Conservation (phyloP, 306 rosid species). For the Lathyrus tuberosus region DNA sequence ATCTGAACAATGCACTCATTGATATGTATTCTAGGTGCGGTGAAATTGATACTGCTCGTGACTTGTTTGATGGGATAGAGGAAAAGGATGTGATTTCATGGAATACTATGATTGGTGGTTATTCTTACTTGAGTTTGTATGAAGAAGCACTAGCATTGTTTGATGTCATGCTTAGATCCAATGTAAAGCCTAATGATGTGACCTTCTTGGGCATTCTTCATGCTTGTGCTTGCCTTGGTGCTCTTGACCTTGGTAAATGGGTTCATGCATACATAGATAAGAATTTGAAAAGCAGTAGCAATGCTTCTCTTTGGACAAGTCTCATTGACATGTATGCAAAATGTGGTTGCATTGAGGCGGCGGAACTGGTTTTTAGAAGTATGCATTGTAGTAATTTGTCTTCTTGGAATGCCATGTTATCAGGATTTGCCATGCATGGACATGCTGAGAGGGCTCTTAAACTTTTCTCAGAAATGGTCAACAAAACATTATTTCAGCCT, state of each 20-base stretch:
- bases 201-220: slow-evolving; percentile 80
- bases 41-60: slow-evolving; percentile 57
- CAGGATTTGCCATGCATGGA: slow-evolving; percentile 77
- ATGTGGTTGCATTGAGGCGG: slow-evolving; percentile 70
- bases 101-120: slow-evolving; percentile 88
- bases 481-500: slow-evolving; percentile 54
- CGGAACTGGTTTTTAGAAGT: slow-evolving; percentile 67
- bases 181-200: slow-evolving; percentile 70
- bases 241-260: slow-evolving; percentile 90
- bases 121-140: slow-evolving; percentile 49
- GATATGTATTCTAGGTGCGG: slow-evolving; percentile 88
- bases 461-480: slow-evolving; percentile 57
- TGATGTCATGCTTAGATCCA: slow-evolving; percentile 62
- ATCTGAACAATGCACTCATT: slow-evolving; percentile 62
- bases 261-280: slow-evolving; percentile 75
- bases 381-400: slow-evolving; percentile 58
- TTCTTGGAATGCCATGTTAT: slow-evolving; percentile 87
- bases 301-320: slow-evolving; percentile 68
- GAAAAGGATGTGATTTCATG: slow-evolving; percentile 76
- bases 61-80: slow-evolving; percentile 64
- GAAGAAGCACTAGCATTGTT: slow-evolving; percentile 71
- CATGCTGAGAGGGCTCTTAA: slow-evolving; percentile 58
- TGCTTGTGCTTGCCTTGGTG: slow-evolving; percentile 80
- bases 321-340: slow-evolving; percentile 82
- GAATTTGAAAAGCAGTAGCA: slow-evolving; percentile 46